phyloP scores from a whole-genome alignment of 805 yeast species.

The Debaryomyces castellii region DNA sequence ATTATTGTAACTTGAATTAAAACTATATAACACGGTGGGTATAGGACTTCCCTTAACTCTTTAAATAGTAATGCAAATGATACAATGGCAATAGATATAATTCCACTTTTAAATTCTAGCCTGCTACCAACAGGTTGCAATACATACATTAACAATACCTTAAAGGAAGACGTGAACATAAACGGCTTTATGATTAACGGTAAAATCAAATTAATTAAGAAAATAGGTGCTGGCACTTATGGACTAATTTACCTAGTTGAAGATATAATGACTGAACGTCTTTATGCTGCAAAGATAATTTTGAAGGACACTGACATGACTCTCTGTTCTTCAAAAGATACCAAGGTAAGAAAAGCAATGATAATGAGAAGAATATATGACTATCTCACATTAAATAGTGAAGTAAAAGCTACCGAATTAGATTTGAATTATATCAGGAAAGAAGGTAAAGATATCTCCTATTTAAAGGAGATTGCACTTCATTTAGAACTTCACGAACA shows the following conservation, averaged over 20 bases:
- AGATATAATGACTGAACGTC: conserved; percentile 48
- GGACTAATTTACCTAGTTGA: conserved; percentile 75
- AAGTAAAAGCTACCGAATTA: conserved; percentile 14
- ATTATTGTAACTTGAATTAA: not conserved
- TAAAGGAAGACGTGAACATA: not conserved
- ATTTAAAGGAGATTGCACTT: conserved; percentile 65
- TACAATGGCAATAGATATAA: conserved; percentile 11
- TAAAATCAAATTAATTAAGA: conserved; percentile 43
- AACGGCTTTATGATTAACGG: conserved; percentile 26
- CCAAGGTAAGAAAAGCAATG: conserved; percentile 25
- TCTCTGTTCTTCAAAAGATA: conserved; percentile 28
- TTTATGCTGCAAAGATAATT: conserved; percentile 72
- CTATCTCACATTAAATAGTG: conserved; percentile 16
- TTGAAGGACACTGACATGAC: conserved; percentile 44
- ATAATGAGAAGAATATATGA: conserved; percentile 25
- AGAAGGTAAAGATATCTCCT: conserved; percentile 27
- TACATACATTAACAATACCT: conserved; percentile 3
- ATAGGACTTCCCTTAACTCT: too few species aligned
- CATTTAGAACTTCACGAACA: conserved; percentile 77
- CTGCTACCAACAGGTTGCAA: not conserved
- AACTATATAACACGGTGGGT: not conserved
- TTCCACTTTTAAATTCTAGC: conserved; percentile 10
- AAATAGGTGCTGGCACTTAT: conserved; percentile 83
- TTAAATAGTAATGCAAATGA: not conserved
- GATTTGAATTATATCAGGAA: conserved; percentile 23